Evolutionary conservation across 805 yeast species (phyloP), one percentile per base, ranked within the genome.

Genomic region (Candida nanaspora): DNA sequence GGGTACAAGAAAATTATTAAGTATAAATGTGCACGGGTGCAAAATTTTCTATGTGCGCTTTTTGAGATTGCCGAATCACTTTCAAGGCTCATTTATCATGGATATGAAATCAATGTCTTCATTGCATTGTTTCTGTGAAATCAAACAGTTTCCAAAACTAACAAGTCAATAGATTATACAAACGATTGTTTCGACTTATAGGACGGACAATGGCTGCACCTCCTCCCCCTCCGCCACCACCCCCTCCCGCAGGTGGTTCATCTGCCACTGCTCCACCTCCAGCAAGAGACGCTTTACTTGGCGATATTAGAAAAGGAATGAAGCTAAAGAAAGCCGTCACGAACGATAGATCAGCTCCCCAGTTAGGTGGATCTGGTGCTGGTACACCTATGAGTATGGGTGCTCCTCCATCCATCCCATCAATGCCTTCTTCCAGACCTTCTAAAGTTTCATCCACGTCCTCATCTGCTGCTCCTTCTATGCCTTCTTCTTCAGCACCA

Each of bases 231-330:
- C 78, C 80, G 3, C 79, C 82, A 7, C 78, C 80, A 3, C 63
- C 62, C 6, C 64, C 64, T 3, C 64, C 57, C 23, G 58, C 58
- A 63, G 54, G 62, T 22, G 62, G 64, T 35, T 70, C 74, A 13
- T 71, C 74, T 14, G 74, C 76, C 2, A 72, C 74, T 2, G 74
- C 78, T 3, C 75, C 78, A 6, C 72, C 75, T 15, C 55, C 63
- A 9, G 70, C 69, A 16, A 61, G 78, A 56, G 72, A 72, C 46
- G 80, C 81, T 2, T 56, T 91, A 39, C 68, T 91, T 21, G 86
- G 93, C 25, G 95, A 86, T 57, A 91, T 91, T 48, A 76, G 87
- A 52, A 83, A 84, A 46, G 91, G 89, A 19, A 63, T 56, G 39
- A 59, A 51, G 35, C 66, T 82, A 41, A 81, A 78, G 53, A 79